Evolutionary conservation across 805 yeast genomes (phyloP).

Genomic region (Candida insectorum): DNA sequence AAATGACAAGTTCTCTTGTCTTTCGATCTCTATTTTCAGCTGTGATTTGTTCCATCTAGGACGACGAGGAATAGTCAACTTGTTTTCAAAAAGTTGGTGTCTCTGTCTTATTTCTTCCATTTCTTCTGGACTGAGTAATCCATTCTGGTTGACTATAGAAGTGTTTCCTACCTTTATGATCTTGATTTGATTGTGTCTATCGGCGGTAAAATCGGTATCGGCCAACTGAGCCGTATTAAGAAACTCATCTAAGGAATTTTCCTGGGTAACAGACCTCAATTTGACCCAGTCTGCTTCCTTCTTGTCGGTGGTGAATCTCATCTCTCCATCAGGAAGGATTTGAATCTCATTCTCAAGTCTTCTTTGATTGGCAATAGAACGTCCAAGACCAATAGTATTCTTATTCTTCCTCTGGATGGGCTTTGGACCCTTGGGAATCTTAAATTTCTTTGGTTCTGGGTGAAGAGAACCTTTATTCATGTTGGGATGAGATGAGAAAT

Average conservation of each 20-base stretch:
- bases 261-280: conserved; percentile 91
- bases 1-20: conserved; percentile 86
- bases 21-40: conserved; percentile 73
- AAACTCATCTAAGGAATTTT: conserved; percentile 89
- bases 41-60: conserved; percentile 79
- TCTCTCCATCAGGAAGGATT: conserved; percentile 78
- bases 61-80: conserved; percentile 86
- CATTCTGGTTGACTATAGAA: conserved; percentile 35
- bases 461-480: conserved; percentile 41
- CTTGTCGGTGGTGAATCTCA: conserved; percentile 82
- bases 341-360: conserved; percentile 65
- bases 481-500: conserved; percentile 1
- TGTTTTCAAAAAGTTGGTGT: conserved; percentile 64
- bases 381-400: conserved; percentile 81
- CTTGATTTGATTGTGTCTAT: conserved; percentile 74
- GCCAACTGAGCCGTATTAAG: conserved; percentile 93
- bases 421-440: conserved; percentile 89
- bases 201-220: conserved; percentile 94
- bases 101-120: conserved; percentile 55
- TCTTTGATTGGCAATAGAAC: conserved; percentile 74
- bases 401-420: conserved; percentile 82
- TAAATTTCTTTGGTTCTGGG: conserved; percentile 66
- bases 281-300: conserved; percentile 88
- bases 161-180: conserved; percentile 71
- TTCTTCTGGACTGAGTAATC: conserved; percentile 63